Base-by-base conservation (phyloP, 148 eudicot genomes). In the Bassia scoparia region DNA sequence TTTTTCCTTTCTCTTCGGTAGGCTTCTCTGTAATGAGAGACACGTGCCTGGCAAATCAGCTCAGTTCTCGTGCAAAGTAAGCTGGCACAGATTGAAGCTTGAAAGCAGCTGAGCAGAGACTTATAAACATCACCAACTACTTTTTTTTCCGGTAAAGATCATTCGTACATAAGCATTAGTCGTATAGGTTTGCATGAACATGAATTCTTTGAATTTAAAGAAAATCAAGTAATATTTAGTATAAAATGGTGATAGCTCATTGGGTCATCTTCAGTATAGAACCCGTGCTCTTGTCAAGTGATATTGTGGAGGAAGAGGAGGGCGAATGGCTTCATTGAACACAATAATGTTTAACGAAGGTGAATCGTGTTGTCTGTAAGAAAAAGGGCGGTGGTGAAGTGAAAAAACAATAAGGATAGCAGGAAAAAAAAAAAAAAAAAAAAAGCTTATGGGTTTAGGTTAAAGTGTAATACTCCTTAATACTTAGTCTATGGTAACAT, bases 21-120 rank as follows among this genome's bases (percentile, higher is more conserved):
- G 59, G 29, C 26, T 49, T 24, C 67, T 64, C 21, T 62, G 61
- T 65, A 68, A 64, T 21, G 71, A 48, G 53, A 35, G 56, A 26
- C 64, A 33, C 61, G 60, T 67, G 2, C 60, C 75, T 5, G 23
- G n/a, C n/a, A 68, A n/a, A 55, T 79, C 6, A 70, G 71, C n/a
- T 41, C 75, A 75, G n/a, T 79, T 56, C 75, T 75, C 72, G 70
- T 75, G 71, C 82, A 75, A 37, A 74, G 59, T 34, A 67, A 67
- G 78, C 63, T 70, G 61, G 78, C 76, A 2, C 55, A 74, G 62
- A 64, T n/a, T 65, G 68, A 70, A 65, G 67, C 26, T 70, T 67
- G 59, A 64, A n/a, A 24, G 64, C 75, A 56, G 71, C 44, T 1
- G 66, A 69, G 24, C 65, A 54, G 63, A 74, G 66, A 71, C 33